Conservation (phyloP, 164 flowering plant genomes). For the Liquidambar formosana region DNA sequence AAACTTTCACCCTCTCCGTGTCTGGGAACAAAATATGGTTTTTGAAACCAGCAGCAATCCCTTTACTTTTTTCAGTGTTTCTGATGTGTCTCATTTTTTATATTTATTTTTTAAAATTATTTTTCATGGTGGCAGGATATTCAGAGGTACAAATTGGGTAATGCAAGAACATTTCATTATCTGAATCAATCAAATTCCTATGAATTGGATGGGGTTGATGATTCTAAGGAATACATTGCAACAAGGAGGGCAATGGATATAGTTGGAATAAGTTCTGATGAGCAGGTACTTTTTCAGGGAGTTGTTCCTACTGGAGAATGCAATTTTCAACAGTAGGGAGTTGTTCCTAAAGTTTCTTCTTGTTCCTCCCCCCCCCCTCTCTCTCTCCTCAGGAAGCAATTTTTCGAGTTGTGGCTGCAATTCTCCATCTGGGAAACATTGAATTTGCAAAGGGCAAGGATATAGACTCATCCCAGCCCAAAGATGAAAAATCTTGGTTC, state of each 20-base stretch:
- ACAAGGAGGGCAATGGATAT: conserved; percentile 74
- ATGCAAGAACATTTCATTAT: conserved; percentile 66
- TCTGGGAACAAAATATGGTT: too few species aligned
- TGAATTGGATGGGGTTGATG: conserved; percentile 61
- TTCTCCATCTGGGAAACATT: conserved; percentile 75
- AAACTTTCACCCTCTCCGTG: too few species aligned
- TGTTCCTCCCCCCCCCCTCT: conserved; percentile 3
- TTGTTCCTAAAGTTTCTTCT: neutral
- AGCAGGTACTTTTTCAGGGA: conserved; percentile 47
- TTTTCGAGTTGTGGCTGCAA: conserved; percentile 68
- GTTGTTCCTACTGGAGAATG: neutral
- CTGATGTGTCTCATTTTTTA: neutral
- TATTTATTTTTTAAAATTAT: conserved; percentile 4
- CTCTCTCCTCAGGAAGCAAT: conserved; percentile 53
- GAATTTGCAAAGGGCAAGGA: conserved; percentile 70
- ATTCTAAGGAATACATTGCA: conserved; percentile 53
- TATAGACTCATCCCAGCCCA: conserved; percentile 63
- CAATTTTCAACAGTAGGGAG: neutral
- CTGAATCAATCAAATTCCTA: conserved; percentile 67
- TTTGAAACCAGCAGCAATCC: too few species aligned
- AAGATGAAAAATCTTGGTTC: conserved; percentile 68
- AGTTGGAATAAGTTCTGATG: conserved; percentile 68
- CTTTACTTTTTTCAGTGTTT: neutral
- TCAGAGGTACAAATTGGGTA: conserved; percentile 54
- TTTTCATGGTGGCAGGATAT: conserved; percentile 50